Percentiles rank a stretch among this genome's conserved stretches.
Conservation (phyloP, 208 protist species). For the Porcisia deanei region DNA sequence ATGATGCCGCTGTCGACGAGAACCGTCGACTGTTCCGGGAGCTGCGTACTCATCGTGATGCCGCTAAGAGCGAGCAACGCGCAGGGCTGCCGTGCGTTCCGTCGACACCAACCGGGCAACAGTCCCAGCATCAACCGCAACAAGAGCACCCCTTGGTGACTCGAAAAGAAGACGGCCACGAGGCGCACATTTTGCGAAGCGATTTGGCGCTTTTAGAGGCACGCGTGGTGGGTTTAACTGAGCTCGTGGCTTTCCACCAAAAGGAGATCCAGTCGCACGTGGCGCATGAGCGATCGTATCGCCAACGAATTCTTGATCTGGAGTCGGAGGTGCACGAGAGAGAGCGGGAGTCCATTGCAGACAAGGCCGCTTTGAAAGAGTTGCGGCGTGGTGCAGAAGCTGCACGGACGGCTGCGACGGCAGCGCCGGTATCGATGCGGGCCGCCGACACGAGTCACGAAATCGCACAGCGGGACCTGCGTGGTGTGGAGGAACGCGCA, state of each 20-base stretch:
- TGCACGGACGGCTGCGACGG: neutral
- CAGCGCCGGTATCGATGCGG: neutral
- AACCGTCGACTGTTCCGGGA: conserved; percentile 15
- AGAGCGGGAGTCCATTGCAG: conserved; percentile 11
- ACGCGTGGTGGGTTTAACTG: conserved; percentile 35
- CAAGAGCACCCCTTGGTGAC: neutral
- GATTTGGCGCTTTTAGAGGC: conserved; percentile 31
- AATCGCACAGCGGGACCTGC: conserved; percentile 26
- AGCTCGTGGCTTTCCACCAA: conserved; percentile 56
- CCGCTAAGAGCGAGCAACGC: neutral
- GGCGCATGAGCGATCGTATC: conserved; percentile 51
- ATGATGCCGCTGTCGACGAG: conserved; percentile 7
- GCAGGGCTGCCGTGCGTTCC: conserved; percentile 4
- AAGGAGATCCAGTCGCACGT: conserved; percentile 51
- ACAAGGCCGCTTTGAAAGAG: conserved; percentile 21
- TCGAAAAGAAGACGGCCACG: neutral
- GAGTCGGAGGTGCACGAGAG: conserved; percentile 44
- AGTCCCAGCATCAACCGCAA: neutral
- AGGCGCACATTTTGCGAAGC: conserved; percentile 10
- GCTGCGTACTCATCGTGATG: neutral
- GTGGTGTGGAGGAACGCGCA: conserved; percentile 19
- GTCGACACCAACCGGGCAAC: neutral
- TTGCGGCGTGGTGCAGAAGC: conserved; percentile 11
- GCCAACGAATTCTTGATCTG: conserved; percentile 52
- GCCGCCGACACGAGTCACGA: conserved; percentile 19